phyloP scores from a whole-genome alignment of 2,329 filamentous ascomycete species.

The Fusarium sp. region DNA sequence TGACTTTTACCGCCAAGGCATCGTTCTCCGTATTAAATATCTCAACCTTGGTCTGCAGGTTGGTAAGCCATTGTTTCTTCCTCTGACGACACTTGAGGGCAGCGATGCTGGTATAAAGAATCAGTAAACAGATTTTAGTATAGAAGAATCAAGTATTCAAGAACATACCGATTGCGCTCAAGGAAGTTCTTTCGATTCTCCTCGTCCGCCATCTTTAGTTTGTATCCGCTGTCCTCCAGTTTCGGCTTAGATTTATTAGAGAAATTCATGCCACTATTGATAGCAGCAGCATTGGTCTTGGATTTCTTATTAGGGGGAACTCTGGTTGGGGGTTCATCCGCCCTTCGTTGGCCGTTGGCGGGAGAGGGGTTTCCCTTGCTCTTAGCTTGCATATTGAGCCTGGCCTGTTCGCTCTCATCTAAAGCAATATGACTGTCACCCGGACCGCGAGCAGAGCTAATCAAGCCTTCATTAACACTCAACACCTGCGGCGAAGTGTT shows the following conservation, averaged over 20 bases:
- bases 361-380: background rate
- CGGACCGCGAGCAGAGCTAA: background rate
- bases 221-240: background rate
- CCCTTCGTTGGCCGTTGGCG: background rate
- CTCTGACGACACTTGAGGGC: constrained; percentile 96
- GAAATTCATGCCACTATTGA: background rate
- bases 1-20: constrained; percentile 83
- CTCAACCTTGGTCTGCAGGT: constrained; percentile 95
- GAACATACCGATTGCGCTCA: background rate
- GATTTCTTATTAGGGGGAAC: background rate
- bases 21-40: constrained; percentile 94
- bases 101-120: constrained; percentile 63
- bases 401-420: background rate
- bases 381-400: background rate
- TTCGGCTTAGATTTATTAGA: background rate
- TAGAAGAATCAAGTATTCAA: background rate
- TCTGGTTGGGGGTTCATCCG: background rate
- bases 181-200: background rate
- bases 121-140: background rate
- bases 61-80: constrained; percentile 98
- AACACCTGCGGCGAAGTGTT: background rate
- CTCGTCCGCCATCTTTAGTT: background rate
- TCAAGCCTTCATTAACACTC: background rate
- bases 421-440: background rate
- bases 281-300: background rate